Evolutionary conservation across 805 yeast genomes (phyloP), one percentile per base, ranked within the genome.

Genomic region (Starmerella cellae): DNA sequence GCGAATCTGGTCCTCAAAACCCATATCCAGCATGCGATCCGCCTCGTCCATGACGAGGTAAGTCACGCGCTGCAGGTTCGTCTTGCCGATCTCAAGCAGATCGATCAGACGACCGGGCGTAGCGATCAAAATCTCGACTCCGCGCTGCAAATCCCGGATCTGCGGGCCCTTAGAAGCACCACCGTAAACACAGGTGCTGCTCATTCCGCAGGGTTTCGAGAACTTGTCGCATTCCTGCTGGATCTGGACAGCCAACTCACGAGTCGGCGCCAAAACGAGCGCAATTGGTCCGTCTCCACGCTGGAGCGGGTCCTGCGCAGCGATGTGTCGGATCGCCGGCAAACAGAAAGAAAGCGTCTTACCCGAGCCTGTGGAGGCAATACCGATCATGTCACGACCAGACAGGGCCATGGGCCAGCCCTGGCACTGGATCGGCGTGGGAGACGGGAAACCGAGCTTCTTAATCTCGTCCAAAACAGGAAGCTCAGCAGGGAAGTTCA

Each of bases 321-420:
- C 88, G 68, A 87, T 88, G 68, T 88, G 98, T 45, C 88, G 95
- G 61, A 91, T 91, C 52, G 91, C 81, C 52, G 98, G 98, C 60
- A 91, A 72, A 71, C 95, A 84, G 73, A 88, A 91, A 33, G 96
- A 83, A 57, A 91, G 72, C 49, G 98, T 91, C 73, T 91, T 91
- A 73, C 98, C 98, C 43, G 96, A 87, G 68, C 98, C 98, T 54
- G 98, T 91, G 55, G 95, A 81, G 44, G 98, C 97, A 63, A 91
- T 80, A 73, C 98, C 98, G 66, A 91, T 82, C 88, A 91, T 81
- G 64, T 91, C 97, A 69, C 97, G 83, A 71, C 98, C 98, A 56
- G 88, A 77, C 46, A 87, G 71, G 59, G 98, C 98, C 98, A 91
- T 91, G 51, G 98, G 98, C 98, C 98, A 91, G 70, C 98, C 98